Conservation (phyloP, 2,329 filamentous ascomycete species). For the Exophiala phaeomuriformis region DNA sequence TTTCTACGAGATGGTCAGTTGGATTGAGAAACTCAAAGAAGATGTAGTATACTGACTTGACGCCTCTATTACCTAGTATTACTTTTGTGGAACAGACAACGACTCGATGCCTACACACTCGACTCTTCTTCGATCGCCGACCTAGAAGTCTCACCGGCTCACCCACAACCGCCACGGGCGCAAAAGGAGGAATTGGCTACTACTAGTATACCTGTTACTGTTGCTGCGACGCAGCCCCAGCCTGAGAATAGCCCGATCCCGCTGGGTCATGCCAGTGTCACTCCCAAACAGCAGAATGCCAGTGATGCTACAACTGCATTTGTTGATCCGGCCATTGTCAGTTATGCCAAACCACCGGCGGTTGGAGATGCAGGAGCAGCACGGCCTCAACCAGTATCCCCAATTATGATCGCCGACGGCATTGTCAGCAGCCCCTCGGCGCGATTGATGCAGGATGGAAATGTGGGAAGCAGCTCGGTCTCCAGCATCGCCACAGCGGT, state of each 20-base stretch:
- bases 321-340: slow-evolving; percentile 76
- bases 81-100: slow-evolving; percentile 46
- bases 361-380: slow-evolving; percentile 9
- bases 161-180: slow-evolving; percentile 22
- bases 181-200: slow-evolving; percentile 21
- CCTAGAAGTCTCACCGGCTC: slow-evolving; percentile 45
- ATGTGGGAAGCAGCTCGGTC: slow-evolving; percentile 21
- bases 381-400: slow-evolving; percentile 23
- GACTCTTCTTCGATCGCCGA: slow-evolving; percentile 54
- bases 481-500: slow-evolving; percentile 24
- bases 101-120: slow-evolving; percentile 48
- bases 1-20: slow-evolving; percentile 63
- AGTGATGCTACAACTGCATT: slow-evolving; percentile 39
- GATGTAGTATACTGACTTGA: too few species aligned
- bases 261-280: slow-evolving; percentile 1
- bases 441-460: slow-evolving; percentile 9
- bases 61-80: slow-evolving; percentile 34
- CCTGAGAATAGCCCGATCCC: slow-evolving; percentile 3
- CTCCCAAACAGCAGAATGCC: slow-evolving; percentile 16
- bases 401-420: slow-evolving; percentile 31
- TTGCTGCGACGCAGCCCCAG: neutral
- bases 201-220: slow-evolving; percentile 5
- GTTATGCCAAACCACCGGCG: slow-evolving; percentile 44
- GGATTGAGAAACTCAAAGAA: too few species aligned
- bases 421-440: slow-evolving; percentile 21